Base-by-base conservation (phyloP, 2,329 filamentous ascomycete species). In the Fusarium xylarioides region DNA sequence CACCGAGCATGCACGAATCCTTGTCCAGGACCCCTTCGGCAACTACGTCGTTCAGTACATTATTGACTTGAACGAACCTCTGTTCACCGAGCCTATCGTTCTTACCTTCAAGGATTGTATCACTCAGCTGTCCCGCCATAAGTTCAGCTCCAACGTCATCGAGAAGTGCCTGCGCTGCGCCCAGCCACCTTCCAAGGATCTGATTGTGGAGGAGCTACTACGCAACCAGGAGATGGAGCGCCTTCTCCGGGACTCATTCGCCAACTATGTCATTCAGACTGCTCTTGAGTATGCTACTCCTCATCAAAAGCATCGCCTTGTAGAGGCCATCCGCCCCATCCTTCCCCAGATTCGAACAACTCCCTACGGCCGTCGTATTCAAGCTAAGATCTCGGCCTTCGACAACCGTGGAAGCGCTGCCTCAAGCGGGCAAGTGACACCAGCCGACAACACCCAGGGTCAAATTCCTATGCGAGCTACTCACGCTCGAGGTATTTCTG, bases 31-130 rank as follows among this genome's bases (percentile, higher is more conserved):
- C 81, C 95, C 96, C 0, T 99, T 98, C 77, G 96, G 96, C 80
- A 99, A 99, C 83, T 99, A 99, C 75, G 96, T 99, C 56, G 93
- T 99, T 56, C 96, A 99, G 84, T 99, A 99, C 85, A 98, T 99
- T 80, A 91, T 99, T 76, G 96, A 98, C 80, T 89, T 98, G 61
- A 95, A 95, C 74, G 95, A 99, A 80, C 87, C 92, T 18, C 87
- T 86, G 76, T 98, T 97, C 83, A 98, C 95, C 2, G 93, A 96
- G 78, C 95, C 95, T 7, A 87, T 99, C 44, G 96, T 97, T 69
- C 86, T 88, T 59, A 92, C 91, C 79, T 98, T 99, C 85, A 85
- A 88, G 63, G 92, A 92, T 77, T 88, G 87, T 86, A 93, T 90
- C 85, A 92, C 81, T 79, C 88, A 82, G 83, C 89, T 89, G 21